Base-by-base conservation (phyloP, 2,329 filamentous ascomycete species). In the Xylaria multiplex region DNA sequence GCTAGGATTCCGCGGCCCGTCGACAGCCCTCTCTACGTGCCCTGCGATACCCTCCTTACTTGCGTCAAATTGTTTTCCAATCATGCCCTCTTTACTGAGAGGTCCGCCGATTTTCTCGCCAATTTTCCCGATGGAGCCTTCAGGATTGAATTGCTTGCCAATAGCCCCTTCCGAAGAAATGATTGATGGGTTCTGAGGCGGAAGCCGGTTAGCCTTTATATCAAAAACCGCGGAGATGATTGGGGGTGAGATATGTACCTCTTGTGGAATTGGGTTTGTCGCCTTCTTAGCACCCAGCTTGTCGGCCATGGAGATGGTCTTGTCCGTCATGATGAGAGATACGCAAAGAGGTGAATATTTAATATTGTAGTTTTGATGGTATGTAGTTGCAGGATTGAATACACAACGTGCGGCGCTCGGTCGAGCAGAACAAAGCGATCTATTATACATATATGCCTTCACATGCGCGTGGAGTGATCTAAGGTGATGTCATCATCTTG, bases 31-130 rank as follows among this genome's bases (percentile, higher is more conserved):
- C 22, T 67, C 65, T 6, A 67, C 65, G 16, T 67, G 65, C 2
- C 61, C 65, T 1, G 65, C 65, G 32, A 67, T 64, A 0, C 65
- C 65, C 7, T 61, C 14, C 61, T 67, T 67, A 40, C 65, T 64
- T 1, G 65, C 65, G 24, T 67, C 61, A 19, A 67, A 67, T 11
- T 67, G 65, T 9, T 50, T 57, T 8, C 65, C 65, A 46, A 67
- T 50, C 30, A 54, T 43, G 2, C 65, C 61, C 2, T 64, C 61
- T 24, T 64, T 64, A 4, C 61, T 59, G 8, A 67, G 13, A 8
- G 57, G 61, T 1, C 65, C 65, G 11, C 65, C 65, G 5, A 67
- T 64, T 46, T 67, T 67, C 57, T 64, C 46, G n/a, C 65, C 65
- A 3, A 67, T 61, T 48, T 61, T 42, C n/a, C 65, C 65, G 27